Evolutionary conservation across 2,329 filamentous ascomycete genomes (phyloP), one percentile per base, ranked within the genome.

Genomic region (Huntiella abstrusa): DNA sequence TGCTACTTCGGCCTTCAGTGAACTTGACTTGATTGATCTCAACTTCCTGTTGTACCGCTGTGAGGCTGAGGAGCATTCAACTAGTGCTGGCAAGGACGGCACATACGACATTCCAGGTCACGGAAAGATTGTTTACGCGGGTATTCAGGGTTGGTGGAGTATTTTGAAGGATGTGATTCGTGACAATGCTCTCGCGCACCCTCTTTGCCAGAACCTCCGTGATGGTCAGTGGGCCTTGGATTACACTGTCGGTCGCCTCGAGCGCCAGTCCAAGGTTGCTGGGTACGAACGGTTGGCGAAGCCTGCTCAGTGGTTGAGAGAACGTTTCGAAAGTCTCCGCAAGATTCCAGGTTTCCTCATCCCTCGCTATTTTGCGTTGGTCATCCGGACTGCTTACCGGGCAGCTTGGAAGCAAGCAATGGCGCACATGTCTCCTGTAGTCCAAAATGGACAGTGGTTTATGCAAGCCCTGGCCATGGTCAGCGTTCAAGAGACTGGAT

Each of bases 91-190:
- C 3, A 71, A 73, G 50, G 84, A 95, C 58, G 88, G 91, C n/a
- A 50, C 44, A 3, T 98, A 96, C 62, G 73, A 78, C 45, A 80
- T 98, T 52, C 91, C 91, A 1, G 78, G 79, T 1, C 69, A 86
- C 57, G 88, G 87, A 2, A 77, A 81, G 49, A 71, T 95, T 37
- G 83, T 95, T 2, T 98, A 96, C 60, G 88, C 88, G 50, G 91
- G 91, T 51, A 70, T 98, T n/a, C 91, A 98, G 60, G 92, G 92
- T 34, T 98, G 91, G 88, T 94, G 88, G 86, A 95, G 86, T 58
- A 68, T 94, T 1, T 65, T 98, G 37, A 80, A 85, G 54, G 70
- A 82, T 48, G 80, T 98, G 51, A 83, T 96, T 54, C 73, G 71
- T 43, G 77, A 91, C 52, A 98, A 98, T 59, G 77, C 96, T 57